A percentile compares a stretch with the other conserved stretches of the same genome.
Conservation (phyloP, 164 flowering plant genomes). For the Platanus orientalis region DNA sequence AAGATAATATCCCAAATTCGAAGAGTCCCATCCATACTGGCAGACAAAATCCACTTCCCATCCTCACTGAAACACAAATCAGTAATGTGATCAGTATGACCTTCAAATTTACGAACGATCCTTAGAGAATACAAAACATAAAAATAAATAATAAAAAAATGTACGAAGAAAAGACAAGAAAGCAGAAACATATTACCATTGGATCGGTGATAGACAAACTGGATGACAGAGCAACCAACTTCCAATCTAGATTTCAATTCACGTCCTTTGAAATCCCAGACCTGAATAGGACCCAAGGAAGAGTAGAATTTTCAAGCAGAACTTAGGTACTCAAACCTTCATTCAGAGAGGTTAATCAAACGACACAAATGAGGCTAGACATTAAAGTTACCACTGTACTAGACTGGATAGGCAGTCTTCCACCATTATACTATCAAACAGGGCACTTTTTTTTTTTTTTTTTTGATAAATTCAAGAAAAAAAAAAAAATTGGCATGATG, state of each 20-base stretch:
- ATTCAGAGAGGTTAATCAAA: background rate
- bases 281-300: slow-evolving; percentile 35
- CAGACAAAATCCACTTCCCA: slow-evolving; percentile 95
- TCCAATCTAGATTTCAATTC: slow-evolving; percentile 77
- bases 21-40: slow-evolving; percentile 96
- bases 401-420: too few relatives aligned
- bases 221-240: slow-evolving; percentile 64
- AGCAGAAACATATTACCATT: slow-evolving; percentile 47
- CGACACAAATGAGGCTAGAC: background rate
- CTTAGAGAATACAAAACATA: slow-evolving; percentile 27
- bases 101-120: slow-evolving; percentile 93
- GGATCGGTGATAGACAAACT: slow-evolving; percentile 67
- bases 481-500: too few relatives aligned
- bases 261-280: slow-evolving; percentile 88
- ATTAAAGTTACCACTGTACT: too few relatives aligned
- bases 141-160: background rate
- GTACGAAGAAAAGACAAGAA: background rate
- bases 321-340: background rate
- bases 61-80: slow-evolving; percentile 97
- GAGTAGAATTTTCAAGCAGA: background rate
- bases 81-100: slow-evolving; percentile 87
- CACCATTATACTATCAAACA: background rate
- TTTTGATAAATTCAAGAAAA: too few relatives aligned
- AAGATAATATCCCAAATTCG: slow-evolving; percentile 95
- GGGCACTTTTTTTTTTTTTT: too few relatives aligned